Evolutionary conservation across 495 filamentous ascomycete species (phyloP).

Genomic region (Chaetomium tenue): DNA sequence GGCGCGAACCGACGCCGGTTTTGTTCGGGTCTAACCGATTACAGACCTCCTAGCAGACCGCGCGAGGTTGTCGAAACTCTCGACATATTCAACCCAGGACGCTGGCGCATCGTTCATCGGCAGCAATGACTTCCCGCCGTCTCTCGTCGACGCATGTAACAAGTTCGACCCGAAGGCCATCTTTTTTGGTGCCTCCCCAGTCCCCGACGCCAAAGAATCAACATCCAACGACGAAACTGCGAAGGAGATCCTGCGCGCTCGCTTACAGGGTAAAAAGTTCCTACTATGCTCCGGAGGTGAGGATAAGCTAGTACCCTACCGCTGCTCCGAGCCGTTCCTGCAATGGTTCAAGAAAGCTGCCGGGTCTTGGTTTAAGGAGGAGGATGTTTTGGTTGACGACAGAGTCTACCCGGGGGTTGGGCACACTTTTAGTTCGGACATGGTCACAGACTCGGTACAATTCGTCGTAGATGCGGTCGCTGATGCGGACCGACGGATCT

Average conservation of each 20-base stretch:
- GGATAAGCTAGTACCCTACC: conserved; percentile 85
- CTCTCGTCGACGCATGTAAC: conserved; percentile 60
- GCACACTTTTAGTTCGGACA: conserved; percentile 69
- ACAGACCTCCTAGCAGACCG: conserved; percentile 70
- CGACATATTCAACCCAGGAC: conserved; percentile 52
- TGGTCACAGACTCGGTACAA: conserved; percentile 67
- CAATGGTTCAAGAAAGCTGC: conserved; percentile 64
- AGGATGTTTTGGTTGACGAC: conserved; percentile 63
- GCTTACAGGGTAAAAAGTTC: conserved; percentile 69
- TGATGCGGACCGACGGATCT: conserved; percentile 23
- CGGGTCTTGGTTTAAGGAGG: conserved; percentile 57
- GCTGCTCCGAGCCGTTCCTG: conserved; percentile 65
- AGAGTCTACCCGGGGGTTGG: conserved; percentile 68
- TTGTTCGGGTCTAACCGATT: neutral
- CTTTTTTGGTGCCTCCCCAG: conserved; percentile 54
- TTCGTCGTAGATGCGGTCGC: conserved; percentile 59
- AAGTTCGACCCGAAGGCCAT: conserved; percentile 69
- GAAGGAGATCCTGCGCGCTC: conserved; percentile 48
- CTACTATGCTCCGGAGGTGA: conserved; percentile 70
- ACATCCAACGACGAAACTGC: neutral
- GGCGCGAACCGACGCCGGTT: neutral
- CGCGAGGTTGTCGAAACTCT: conserved; percentile 67
- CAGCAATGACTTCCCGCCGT: conserved; percentile 68
- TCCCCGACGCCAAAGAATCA: conserved; percentile 26
- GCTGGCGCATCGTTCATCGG: conserved; percentile 66